Percentiles rank a stretch among this genome's conserved stretches.
These are phyloP conservation scores for Botryosphaeria agaves DNA, from an alignment of 2,329 filamentous ascomycete species.

Conservation along the genomic window DNA sequence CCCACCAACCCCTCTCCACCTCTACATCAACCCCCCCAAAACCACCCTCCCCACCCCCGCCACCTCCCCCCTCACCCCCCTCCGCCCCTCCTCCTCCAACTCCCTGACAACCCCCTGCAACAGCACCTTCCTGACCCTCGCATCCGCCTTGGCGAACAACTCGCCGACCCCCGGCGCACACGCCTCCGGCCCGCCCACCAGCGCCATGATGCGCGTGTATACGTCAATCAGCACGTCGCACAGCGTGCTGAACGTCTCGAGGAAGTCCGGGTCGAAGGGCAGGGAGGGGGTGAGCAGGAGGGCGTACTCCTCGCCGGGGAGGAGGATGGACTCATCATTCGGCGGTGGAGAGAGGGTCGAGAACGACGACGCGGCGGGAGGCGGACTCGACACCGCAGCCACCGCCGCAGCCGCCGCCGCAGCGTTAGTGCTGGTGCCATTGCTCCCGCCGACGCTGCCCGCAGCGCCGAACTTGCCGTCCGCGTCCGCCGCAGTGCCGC, in stretches of 20 bases:
- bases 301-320: constrained; percentile 66
- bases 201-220: constrained; percentile 59
- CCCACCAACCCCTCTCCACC: too few species aligned
- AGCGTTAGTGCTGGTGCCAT: neutral
- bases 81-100: constrained; percentile 75
- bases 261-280: constrained; percentile 94
- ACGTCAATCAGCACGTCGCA: constrained; percentile 92
- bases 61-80: constrained; percentile 62
- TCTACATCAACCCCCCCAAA: constrained; percentile 62
- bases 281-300: constrained; percentile 80
- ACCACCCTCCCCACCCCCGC: constrained; percentile 78
- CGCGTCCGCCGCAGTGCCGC: constrained; percentile 11
- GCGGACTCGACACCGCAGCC: constrained; percentile 2
- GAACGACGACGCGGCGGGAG: constrained; percentile 11
- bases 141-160: constrained; percentile 78
- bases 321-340: constrained; percentile 15
- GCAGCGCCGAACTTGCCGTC: constrained; percentile 1
- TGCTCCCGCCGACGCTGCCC: neutral
- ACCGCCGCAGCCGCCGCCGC: constrained; percentile 9
- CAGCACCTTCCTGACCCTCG: constrained; percentile 72
- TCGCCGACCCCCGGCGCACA: constrained; percentile 59
- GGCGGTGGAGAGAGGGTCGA: too few species aligned
- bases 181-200: constrained; percentile 59
- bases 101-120: constrained; percentile 76
- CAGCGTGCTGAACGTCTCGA: constrained; percentile 86